These are phyloP conservation scores for Backusella parvicylindrica DNA, from an alignment of 192 early-diverging fungal species.

Conservation along the genomic window DNA sequence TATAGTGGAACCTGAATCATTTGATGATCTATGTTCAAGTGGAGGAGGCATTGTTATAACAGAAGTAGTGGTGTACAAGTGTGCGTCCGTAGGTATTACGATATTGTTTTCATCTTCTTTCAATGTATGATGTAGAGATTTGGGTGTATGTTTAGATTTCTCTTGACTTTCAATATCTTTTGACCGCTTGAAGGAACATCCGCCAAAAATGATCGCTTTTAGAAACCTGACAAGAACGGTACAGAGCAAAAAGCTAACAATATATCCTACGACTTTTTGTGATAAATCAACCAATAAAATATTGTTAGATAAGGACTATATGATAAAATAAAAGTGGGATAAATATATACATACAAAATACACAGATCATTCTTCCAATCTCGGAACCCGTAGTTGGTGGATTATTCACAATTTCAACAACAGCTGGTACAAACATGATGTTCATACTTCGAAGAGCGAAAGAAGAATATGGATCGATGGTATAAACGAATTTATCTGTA, in stretches of 20 bases:
- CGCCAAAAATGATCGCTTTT: background rate
- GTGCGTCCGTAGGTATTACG: background rate
- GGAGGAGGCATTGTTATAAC: background rate
- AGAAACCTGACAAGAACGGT: background rate
- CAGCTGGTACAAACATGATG: slow-evolving; percentile 15
- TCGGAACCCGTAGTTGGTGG: background rate
- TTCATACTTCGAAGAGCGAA: slow-evolving; percentile 12
- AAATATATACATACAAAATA: background rate
- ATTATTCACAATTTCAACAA: slow-evolving; percentile 12
- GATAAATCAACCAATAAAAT: background rate
- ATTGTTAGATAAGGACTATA: background rate
- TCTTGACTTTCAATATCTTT: background rate
- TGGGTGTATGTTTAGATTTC: background rate
- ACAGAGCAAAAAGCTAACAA: background rate
- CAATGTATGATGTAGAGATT: background rate
- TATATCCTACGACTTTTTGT: background rate
- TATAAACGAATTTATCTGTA: background rate
- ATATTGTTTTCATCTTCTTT: background rate
- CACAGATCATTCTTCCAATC: background rate
- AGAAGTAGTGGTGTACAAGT: background rate
- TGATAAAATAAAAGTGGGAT: background rate
- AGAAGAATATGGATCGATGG: slow-evolving; percentile 6
- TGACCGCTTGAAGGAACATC: background rate
- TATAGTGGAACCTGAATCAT: background rate
- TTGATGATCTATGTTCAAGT: background rate